Evolutionary conservation across 495 filamentous ascomycete species (phyloP).

Genomic region (Aspergillus funiculosus): DNA sequence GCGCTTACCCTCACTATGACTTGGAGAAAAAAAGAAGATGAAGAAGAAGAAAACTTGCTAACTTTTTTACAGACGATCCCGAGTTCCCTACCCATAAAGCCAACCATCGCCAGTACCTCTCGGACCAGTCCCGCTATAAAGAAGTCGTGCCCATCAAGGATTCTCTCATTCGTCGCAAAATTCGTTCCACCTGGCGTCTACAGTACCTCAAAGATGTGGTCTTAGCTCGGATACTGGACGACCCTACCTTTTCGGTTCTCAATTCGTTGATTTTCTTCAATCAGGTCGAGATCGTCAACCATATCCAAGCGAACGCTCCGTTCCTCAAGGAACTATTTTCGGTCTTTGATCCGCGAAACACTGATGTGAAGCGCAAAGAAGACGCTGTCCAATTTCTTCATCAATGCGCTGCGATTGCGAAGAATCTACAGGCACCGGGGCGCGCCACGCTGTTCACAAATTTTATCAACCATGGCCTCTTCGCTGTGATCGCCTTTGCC

Average conservation of each 20-base stretch:
- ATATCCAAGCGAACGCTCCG: constrained; percentile 69
- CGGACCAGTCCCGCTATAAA: constrained; percentile 83
- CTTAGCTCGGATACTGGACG: constrained; percentile 89
- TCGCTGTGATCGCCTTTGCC: constrained; percentile 86
- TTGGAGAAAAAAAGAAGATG: no score
- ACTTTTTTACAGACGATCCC: constrained; percentile 64
- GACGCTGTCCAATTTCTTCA: constrained; percentile 95
- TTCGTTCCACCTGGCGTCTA: constrained; percentile 89
- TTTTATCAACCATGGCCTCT: constrained; percentile 81
- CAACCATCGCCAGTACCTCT: constrained; percentile 90
- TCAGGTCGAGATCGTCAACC: constrained; percentile 94
- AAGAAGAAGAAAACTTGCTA: constrained; percentile 16
- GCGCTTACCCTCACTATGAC: no score
- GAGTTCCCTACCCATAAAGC: constrained; percentile 99
- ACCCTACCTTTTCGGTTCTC: constrained; percentile 94
- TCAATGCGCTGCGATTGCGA: constrained; percentile 90
- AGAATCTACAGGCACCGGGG: constrained; percentile 79
- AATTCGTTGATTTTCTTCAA: constrained; percentile 99
- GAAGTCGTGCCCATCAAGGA: constrained; percentile 93
- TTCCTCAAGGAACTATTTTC: constrained; percentile 87
- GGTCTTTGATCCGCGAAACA: constrained; percentile 66
- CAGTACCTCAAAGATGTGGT: constrained; percentile 99
- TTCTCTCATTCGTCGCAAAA: constrained; percentile 73
- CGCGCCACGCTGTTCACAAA: constrained; percentile 78
- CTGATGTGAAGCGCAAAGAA: constrained; percentile 69